phyloP scores from a whole-genome alignment of 2,329 filamentous ascomycete species.

The Aspergillus brunneoviolaceus region DNA sequence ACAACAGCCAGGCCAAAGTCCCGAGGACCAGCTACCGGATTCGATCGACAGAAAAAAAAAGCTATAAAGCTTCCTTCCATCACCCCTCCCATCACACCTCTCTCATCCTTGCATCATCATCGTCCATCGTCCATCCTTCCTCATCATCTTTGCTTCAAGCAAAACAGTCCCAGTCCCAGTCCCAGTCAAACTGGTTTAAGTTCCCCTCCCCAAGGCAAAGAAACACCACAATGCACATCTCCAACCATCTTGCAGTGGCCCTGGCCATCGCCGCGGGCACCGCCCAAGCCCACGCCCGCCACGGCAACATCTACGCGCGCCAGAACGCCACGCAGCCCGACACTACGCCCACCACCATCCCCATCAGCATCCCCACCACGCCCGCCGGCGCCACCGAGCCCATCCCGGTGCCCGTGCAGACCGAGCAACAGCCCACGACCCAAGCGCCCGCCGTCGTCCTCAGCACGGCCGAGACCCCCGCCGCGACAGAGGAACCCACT shows the following conservation, averaged over 20 bases:
- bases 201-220: no score
- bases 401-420: no score
- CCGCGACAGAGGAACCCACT: background rate
- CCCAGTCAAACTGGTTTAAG: background rate
- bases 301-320: conserved; percentile 4
- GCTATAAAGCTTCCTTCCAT: background rate
- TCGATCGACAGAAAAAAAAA: background rate
- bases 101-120: background rate
- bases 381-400: background rate
- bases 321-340: background rate
- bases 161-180: background rate
- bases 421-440: background rate
- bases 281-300: conserved; percentile 6
- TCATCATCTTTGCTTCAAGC: background rate
- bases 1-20: background rate
- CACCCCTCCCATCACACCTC: background rate
- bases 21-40: background rate
- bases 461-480: background rate
- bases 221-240: conserved; percentile 31
- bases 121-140: background rate
- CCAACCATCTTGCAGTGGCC: conserved; percentile 19
- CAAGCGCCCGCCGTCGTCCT: background rate
- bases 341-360: background rate
- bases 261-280: conserved; percentile 23
- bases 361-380: background rate